A percentile compares a stretch with the other conserved stretches of the same genome.
These are phyloP conservation scores for Aspergillus sp. DNA, from an alignment of 2,329 filamentous ascomycete genomes.

Conservation along the genomic window DNA sequence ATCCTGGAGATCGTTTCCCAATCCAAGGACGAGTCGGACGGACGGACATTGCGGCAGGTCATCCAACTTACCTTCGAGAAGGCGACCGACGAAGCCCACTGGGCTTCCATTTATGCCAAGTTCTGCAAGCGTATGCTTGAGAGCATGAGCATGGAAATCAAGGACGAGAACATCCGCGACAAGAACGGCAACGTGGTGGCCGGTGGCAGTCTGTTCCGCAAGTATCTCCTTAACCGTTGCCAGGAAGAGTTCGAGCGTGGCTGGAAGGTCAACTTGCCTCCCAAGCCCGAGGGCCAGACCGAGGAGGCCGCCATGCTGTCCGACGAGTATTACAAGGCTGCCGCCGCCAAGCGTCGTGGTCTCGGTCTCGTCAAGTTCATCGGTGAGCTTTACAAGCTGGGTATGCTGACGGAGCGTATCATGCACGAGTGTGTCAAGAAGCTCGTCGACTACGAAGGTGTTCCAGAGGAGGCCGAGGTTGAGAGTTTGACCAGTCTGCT, in stretches of 20 bases:
- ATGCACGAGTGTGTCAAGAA: constrained; percentile 99
- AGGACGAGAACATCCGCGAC: constrained; percentile 91
- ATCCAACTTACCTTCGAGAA: constrained; percentile 99
- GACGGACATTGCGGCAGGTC: constrained; percentile 91
- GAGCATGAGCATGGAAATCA: constrained; percentile 90
- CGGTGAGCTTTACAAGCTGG: constrained; percentile 96
- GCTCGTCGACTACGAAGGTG: constrained; percentile 88
- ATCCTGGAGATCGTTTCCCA: constrained; percentile 90
- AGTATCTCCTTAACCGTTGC: constrained; percentile 96
- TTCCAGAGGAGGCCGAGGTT: constrained; percentile 92
- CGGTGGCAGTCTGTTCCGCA: constrained; percentile 92
- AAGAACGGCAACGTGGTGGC: constrained; percentile 84
- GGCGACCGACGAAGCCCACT: constrained; percentile 96
- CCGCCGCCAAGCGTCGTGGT: constrained; percentile 92
- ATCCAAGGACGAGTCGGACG: constrained; percentile 92
- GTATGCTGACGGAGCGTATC: constrained; percentile 97
- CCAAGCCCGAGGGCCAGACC: constrained; percentile 68
- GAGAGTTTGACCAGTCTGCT: constrained; percentile 94
- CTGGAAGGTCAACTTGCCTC: constrained; percentile 85
- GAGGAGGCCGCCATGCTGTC: constrained; percentile 80
- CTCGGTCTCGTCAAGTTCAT: constrained; percentile 99
- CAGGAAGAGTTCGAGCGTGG: constrained; percentile 98
- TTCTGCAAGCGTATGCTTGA: constrained; percentile 98
- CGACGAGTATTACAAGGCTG: constrained; percentile 93
- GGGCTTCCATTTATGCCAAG: constrained; percentile 98